phyloP scores from a whole-genome alignment of 257 asterid species.

The Ophiorrhiza pumila region DNA sequence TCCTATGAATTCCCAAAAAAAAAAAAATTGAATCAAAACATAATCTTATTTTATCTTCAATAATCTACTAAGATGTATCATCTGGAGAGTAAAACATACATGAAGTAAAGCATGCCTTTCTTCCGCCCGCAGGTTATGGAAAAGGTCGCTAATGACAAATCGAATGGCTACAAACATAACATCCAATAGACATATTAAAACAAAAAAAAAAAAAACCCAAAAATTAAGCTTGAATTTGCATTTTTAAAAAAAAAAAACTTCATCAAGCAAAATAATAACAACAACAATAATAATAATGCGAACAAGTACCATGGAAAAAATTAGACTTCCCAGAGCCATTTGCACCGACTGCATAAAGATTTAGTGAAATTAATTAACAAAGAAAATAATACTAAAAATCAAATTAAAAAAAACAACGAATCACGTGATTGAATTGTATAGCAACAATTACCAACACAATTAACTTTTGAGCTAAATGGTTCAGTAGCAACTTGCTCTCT shows the following conservation, averaged over 20 bases:
- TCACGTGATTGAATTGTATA: background rate
- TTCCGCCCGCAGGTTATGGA: conserved; percentile 90
- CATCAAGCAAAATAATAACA: no score
- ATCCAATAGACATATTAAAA: conserved; percentile 13
- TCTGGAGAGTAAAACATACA: conserved; percentile 41
- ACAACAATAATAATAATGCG: conserved; percentile 11
- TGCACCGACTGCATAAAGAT: conserved; percentile 78
- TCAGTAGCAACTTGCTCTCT: conserved; percentile 87
- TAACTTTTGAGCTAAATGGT: conserved; percentile 85
- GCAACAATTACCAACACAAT: conserved; percentile 74
- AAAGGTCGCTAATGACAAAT: conserved; percentile 88
- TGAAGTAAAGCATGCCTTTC: conserved; percentile 91
- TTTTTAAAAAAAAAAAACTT: no score
- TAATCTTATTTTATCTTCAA: background rate
- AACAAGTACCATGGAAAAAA: conserved; percentile 78
- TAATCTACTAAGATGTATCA: background rate
- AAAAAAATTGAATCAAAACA: background rate
- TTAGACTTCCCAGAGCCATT: conserved; percentile 98
- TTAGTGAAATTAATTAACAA: background rate
- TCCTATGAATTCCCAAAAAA: conserved; percentile 50
- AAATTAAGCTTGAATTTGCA: background rate
- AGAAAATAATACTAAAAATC: background rate
- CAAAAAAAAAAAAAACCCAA: background rate
- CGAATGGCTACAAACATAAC: conserved; percentile 71
- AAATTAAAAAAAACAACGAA: background rate